Conservation (phyloP, 805 yeast genomes). For the fission yeast (Schizosaccharomyces pombe) region DNA sequence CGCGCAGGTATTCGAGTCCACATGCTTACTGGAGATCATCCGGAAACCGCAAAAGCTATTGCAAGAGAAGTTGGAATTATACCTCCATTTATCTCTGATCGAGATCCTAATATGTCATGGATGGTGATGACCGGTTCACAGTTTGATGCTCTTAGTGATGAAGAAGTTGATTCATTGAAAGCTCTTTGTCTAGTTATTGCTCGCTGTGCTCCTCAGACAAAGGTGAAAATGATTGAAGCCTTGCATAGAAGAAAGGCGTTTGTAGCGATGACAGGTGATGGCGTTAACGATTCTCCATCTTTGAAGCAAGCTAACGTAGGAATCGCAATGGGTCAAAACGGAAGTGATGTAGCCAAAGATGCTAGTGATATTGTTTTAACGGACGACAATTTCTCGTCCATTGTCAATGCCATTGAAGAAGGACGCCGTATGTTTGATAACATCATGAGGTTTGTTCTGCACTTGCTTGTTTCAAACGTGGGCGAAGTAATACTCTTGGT, state of each 20-base stretch:
- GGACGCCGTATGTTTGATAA: slow-evolving; percentile 61
- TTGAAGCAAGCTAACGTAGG: slow-evolving; percentile 60
- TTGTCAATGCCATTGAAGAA: slow-evolving; percentile 54
- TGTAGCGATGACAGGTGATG: slow-evolving; percentile 70
- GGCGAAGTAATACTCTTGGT: slow-evolving; percentile 45
- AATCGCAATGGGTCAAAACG: slow-evolving; percentile 63
- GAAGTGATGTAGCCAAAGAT: slow-evolving; percentile 69
- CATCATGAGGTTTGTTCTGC: slow-evolving; percentile 56
- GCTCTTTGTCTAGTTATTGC: slow-evolving; percentile 58
- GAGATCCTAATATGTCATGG: slow-evolving; percentile 23
- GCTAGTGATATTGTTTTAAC: slow-evolving; percentile 55
- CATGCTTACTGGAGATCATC: slow-evolving; percentile 67
- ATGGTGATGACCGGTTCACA: slow-evolving; percentile 61
- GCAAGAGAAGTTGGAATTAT: slow-evolving; percentile 63
- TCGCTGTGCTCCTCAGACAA: slow-evolving; percentile 62
- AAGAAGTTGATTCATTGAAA: slow-evolving; percentile 37
- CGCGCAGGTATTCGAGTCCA: slow-evolving; percentile 56
- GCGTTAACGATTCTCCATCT: slow-evolving; percentile 62
- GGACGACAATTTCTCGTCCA: slow-evolving; percentile 61
- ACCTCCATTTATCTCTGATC: slow-evolving; percentile 17
- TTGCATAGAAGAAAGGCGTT: slow-evolving; percentile 36
- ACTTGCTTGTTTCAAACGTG: slow-evolving; percentile 47
- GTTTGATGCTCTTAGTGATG: slow-evolving; percentile 40
- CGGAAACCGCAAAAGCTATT: slow-evolving; percentile 55
- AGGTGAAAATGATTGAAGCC: slow-evolving; percentile 62